Percentiles rank a stretch among this genome's conserved stretches.
These are phyloP conservation scores for Alternaria triticimaculans DNA, from an alignment of 2,329 filamentous ascomycete genomes.

Conservation along the genomic window DNA sequence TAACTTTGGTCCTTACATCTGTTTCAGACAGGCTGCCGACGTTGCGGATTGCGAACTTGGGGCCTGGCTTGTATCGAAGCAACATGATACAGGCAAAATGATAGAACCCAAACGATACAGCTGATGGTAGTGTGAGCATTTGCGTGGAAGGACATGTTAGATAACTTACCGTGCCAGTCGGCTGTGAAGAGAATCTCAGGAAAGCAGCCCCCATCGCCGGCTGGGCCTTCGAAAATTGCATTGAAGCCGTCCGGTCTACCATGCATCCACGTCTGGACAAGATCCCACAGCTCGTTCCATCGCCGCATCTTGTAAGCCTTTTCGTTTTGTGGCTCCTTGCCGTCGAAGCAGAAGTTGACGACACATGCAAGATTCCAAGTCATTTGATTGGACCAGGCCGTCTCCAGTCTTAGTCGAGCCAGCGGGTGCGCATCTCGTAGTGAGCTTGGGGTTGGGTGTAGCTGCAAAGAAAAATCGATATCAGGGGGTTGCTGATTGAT, in stretches of 20 bases:
- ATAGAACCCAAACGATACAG: conserved; percentile 33
- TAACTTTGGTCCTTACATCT: conserved; percentile 24
- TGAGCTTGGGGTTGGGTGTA: conserved; percentile 31
- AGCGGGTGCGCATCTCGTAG: conserved; percentile 34
- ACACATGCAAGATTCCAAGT: conserved; percentile 41
- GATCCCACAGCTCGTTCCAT: conserved; percentile 35
- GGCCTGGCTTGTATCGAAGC: conserved; percentile 38
- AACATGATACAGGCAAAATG: conserved; percentile 40
- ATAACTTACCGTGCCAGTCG: conserved; percentile 39
- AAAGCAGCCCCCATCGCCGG: conserved; percentile 21
- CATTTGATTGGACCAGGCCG: conserved; percentile 44
- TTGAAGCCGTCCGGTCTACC: conserved; percentile 36
- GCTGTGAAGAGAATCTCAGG: conserved; percentile 37
- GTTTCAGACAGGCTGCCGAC: conserved; percentile 21
- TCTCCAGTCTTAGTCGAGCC: conserved; percentile 36
- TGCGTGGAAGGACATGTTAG: too few species aligned
- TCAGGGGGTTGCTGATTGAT: conserved; percentile 42
- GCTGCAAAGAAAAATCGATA: conserved; percentile 35
- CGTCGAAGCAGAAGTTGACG: conserved; percentile 40
- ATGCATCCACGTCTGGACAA: conserved; percentile 31
- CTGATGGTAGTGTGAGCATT: conserved; percentile 16
- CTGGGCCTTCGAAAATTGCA: conserved; percentile 35
- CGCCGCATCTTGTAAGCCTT: conserved; percentile 12
- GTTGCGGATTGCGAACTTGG: conserved; percentile 35
- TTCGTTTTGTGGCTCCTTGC: conserved; percentile 18